phyloP scores from a whole-genome alignment of 805 yeast species.

The Pichia phayaonensis region DNA sequence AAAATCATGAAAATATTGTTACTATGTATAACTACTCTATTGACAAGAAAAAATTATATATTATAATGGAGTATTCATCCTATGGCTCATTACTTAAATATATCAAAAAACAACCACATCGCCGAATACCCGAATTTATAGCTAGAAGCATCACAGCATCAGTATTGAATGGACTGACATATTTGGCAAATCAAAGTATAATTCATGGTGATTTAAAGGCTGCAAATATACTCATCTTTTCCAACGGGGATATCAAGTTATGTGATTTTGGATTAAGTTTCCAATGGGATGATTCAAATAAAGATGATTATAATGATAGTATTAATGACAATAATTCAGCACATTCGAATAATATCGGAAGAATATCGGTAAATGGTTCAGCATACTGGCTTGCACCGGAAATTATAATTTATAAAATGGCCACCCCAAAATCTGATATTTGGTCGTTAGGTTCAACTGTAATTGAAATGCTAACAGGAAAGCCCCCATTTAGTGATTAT shows the following conservation, averaged over 20 bases:
- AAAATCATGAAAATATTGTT: slow-evolving; percentile 58
- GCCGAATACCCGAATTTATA: slow-evolving; percentile 48
- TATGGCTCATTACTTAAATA: slow-evolving; percentile 56
- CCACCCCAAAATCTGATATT: slow-evolving; percentile 81
- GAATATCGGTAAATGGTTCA: slow-evolving; percentile 60
- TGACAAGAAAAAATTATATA: slow-evolving; percentile 35
- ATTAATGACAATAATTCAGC: slow-evolving; percentile 18
- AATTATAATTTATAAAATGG: slow-evolving; percentile 54
- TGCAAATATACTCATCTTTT: slow-evolving; percentile 59
- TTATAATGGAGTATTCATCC: slow-evolving; percentile 57
- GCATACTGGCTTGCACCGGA: slow-evolving; percentile 99
- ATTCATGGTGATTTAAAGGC: slow-evolving; percentile 76
- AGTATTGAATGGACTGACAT: slow-evolving; percentile 52
- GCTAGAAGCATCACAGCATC: slow-evolving; percentile 43
- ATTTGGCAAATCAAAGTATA: slow-evolving; percentile 64
- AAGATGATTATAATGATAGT: slow-evolving; percentile 15
- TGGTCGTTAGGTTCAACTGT: slow-evolving; percentile 97
- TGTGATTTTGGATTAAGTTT: slow-evolving; percentile 79
- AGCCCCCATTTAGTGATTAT: slow-evolving; percentile 78
- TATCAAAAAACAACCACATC: slow-evolving; percentile 38
- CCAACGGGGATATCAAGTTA: slow-evolving; percentile 45
- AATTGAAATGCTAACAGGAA: slow-evolving; percentile 75
- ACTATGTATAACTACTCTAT: slow-evolving; percentile 62
- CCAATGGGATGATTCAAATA: slow-evolving; percentile 8
- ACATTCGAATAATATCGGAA: slow-evolving; percentile 28